Evolutionary conservation across 2,329 filamentous ascomycete species (phyloP), one percentile per base, ranked within the genome.

Genomic region (Clonostachys sp.): DNA sequence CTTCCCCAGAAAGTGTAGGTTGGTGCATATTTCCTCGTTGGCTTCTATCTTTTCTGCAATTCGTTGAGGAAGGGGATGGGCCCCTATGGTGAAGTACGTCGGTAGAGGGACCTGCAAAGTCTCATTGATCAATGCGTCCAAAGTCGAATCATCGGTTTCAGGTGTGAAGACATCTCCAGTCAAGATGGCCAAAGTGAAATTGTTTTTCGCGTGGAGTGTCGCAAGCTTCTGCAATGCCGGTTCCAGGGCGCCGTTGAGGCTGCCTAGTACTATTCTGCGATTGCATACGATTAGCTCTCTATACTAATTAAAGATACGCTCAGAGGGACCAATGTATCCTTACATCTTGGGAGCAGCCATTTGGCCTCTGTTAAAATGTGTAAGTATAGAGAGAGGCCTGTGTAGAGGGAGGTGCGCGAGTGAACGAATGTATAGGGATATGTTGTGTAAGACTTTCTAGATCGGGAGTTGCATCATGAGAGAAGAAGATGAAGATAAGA

Each of bases 61-160:
- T 33, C 73, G 70, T 4, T 74, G 66, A 1, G 94, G 94, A 6
- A 99, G 74, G n/a, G 84, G 70, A 42, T 76, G 76, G 36, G 74
- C 83, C 55, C 89, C 91, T 50, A 96, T 75, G 4, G 89, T 89
- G 63, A 97, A 99, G 70, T 99, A 99, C 9, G 87, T 95, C 2
- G 91, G 85, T 1, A 97, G 71, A 4, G 91, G 85, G 5, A 97
- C 74, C 18, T 74, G 62, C 45, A 95, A 84, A 12, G 79, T 74
- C n/a, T 90, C 90, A 24, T 80, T 68, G 1, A 97, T 67, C 5
- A 99, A 77, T 10, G 80, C 76, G 12, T 74, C 69, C 6, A 94
- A 67, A 10, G 68, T 62, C 12, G 80, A 74, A 39, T 83, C 74
- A 45, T 87, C 78, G 42, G 83, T 75, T 2, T 73, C 68, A 41